Percentiles rank a stretch among this genome's conserved stretches.
These are phyloP conservation scores for Citrus hindsii DNA, from an alignment of 345 rosid genomes.

Conservation along the genomic window DNA sequence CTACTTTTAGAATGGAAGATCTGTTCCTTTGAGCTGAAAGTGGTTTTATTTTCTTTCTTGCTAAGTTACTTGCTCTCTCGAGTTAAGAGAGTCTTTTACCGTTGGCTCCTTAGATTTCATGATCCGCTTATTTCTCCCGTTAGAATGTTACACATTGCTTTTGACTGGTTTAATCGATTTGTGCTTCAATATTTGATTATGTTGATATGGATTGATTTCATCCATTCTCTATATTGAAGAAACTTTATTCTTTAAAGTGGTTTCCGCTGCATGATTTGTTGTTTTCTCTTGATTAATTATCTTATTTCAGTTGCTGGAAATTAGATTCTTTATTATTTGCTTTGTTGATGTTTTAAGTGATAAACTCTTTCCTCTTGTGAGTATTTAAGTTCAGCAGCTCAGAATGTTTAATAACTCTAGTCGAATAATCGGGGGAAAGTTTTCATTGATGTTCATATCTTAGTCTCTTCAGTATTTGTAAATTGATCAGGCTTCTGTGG, in stretches of 20 bases:
- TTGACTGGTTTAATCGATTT: background rate
- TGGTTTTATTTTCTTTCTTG: background rate
- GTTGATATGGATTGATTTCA: background rate
- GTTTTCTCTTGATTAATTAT: background rate
- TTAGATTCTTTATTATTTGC: background rate
- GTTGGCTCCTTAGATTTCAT: background rate
- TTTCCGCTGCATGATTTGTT: background rate
- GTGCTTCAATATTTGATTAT: background rate
- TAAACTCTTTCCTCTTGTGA: background rate
- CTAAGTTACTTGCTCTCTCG: background rate
- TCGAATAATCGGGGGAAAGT: background rate
- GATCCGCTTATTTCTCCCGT: background rate
- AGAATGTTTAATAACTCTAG: background rate
- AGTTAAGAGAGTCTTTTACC: background rate
- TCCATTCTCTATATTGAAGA: background rate
- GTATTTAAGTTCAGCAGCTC: background rate
- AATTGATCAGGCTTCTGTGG: background rate
- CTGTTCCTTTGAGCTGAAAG: conserved; percentile 1
- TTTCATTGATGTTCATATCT: conserved; percentile 1
- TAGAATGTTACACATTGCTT: background rate
- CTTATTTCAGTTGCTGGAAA: background rate
- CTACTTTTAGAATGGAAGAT: background rate
- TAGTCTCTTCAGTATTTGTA: conserved; percentile 2
- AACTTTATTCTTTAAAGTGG: background rate
- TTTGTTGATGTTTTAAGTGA: background rate